Base-by-base conservation (phyloP, 2,329 filamentous ascomycete genomes). In the Beauveria sp. region DNA sequence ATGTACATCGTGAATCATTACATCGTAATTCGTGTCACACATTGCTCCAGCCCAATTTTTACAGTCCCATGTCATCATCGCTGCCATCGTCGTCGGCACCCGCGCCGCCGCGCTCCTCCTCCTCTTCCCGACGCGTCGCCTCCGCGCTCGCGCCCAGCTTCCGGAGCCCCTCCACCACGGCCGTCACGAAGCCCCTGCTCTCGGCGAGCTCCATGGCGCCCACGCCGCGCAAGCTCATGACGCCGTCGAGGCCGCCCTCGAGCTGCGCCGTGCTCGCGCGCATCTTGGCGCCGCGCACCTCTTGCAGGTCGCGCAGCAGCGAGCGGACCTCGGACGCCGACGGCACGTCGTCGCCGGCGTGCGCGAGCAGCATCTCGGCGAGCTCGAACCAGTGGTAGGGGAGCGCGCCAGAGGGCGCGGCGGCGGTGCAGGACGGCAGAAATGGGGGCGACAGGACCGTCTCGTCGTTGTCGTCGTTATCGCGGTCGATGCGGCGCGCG, bases 321-420 rank as follows among this genome's bases (percentile, higher is more conserved):
- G 88, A 83, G 7, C 93, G 80, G 8, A 96, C 87, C 66, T 87
- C 85, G 66, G 92, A 87, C 2, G 90, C 81, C 0, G 88, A 84
- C 68, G 70, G 82, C 55, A 98, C 83, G 72, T 97, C 93, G 73
- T 97, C 93, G 28, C 85, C 82, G 4, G 93, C 93, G 60, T 91
- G 88, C 52, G 93, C 89, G 2, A 99, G 83, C 51, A 99, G 79
- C 71, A 96, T 86, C 74, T 96, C 92, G 20, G 89, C 88, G 9
- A 98, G 77, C 75, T 98, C 95, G 47, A 96, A 83, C 93, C 93
- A 99, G 77, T 98, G 93, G 72, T 96, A 98, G 0, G 95, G 95
- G 38, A 99, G 78, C 16, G 87, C 85, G 46, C 86, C 85, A 0
- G 86, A 77, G 9, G 87, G 85, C 1, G 88, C 84, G 52, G 84